Evolutionary conservation across 495 filamentous ascomycete genomes (phyloP).

Genomic region (Talaromyces ruber): DNA sequence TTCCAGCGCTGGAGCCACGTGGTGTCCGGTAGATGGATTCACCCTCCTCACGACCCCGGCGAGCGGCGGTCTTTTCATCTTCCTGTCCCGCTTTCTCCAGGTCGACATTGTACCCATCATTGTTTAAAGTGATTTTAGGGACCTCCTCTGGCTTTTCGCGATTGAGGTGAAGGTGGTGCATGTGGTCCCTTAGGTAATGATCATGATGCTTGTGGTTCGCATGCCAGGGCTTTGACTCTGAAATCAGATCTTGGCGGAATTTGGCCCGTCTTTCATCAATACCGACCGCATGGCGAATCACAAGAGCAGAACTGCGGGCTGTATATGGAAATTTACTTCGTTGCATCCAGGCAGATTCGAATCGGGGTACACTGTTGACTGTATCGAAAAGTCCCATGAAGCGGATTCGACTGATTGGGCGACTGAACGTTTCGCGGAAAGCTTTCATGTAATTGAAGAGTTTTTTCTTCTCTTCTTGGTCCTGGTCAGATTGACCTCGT

Average conservation of each 20-base stretch:
- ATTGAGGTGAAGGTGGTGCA: constrained; percentile 12
- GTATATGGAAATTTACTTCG: constrained; percentile 77
- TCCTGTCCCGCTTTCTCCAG: background rate
- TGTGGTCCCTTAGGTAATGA: constrained; percentile 18
- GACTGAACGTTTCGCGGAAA: constrained; percentile 78
- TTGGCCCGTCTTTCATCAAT: constrained; percentile 72
- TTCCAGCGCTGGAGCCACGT: constrained; percentile 16
- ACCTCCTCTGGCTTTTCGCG: constrained; percentile 15
- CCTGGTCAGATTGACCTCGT: constrained; percentile 43
- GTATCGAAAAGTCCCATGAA: constrained; percentile 42
- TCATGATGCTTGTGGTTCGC: constrained; percentile 24
- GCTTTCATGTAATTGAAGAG: constrained; percentile 73
- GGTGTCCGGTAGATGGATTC: constrained; percentile 28
- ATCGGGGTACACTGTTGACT: constrained; percentile 75
- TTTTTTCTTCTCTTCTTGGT: constrained; percentile 51
- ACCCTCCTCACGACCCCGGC: constrained; percentile 16
- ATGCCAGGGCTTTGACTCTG: constrained; percentile 36
- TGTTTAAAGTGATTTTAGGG: constrained; percentile 24
- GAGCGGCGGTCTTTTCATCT: constrained; percentile 1
- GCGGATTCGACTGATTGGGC: constrained; percentile 61
- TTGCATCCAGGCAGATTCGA: constrained; percentile 82
- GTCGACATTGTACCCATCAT: constrained; percentile 5
- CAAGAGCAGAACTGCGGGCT: constrained; percentile 62
- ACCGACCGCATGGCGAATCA: constrained; percentile 65
- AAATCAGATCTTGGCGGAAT: constrained; percentile 63